These are phyloP conservation scores for cucumber (Cucumis sativus) DNA, from an alignment of 306 rosid species.

Conservation along the genomic window Cucumber_9930_V3 NC_026659.2:3136501-3137000, in stretches of 20 bases:
- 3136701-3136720: neutral
- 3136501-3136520: neutral
- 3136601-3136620: neutral
- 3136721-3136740: neutral
- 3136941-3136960: too few relatives aligned
- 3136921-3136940: too few relatives aligned
- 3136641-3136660: neutral
- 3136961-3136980: too few relatives aligned
- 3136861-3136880: neutral
- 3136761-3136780: neutral
- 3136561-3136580: too few relatives aligned
- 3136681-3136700: neutral
- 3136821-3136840: neutral
- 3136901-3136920: too few relatives aligned
- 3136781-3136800: neutral
- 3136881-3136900: too few relatives aligned
- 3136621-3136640: neutral
- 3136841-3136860: neutral
- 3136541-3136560: neutral
- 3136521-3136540: neutral
- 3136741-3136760: neutral
- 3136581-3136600: too few relatives aligned
- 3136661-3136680: neutral
- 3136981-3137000: too few relatives aligned
- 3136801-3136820: neutral